These are phyloP conservation scores for Colletotrichum aenigma DNA, from an alignment of 2,329 filamentous ascomycete genomes.

Conservation along the genomic window DNA sequence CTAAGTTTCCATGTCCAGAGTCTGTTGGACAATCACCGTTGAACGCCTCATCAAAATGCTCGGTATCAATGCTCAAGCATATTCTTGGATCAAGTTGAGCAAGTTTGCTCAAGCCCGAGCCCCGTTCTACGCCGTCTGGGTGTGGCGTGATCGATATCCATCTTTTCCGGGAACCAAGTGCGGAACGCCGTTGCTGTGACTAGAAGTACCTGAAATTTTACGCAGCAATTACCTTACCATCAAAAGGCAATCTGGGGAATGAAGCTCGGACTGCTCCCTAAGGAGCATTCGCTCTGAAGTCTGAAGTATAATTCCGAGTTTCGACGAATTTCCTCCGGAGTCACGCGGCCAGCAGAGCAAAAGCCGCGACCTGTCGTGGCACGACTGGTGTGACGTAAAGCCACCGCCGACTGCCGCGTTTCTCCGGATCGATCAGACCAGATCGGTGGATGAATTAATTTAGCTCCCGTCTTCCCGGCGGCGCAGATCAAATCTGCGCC, in stretches of 20 bases:
- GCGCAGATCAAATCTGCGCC: not conserved
- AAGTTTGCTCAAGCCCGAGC: not conserved
- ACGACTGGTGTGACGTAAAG: not conserved
- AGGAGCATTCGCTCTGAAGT: not conserved
- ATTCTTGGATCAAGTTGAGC: not conserved
- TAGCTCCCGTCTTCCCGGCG: constrained; percentile 9
- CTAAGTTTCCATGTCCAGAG: not conserved
- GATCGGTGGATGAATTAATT: not conserved
- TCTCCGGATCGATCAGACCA: not conserved
- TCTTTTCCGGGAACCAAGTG: not conserved
- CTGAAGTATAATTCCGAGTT: not conserved
- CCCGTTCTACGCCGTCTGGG: not conserved
- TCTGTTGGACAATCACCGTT: not conserved
- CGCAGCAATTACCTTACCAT: not conserved
- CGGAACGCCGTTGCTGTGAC: not conserved
- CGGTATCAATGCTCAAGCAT: not conserved
- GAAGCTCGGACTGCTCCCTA: not conserved
- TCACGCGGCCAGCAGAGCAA: not conserved
- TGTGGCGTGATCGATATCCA: not conserved
- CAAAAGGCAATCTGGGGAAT: not conserved
- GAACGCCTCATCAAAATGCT: not conserved
- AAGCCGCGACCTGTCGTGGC: constrained; percentile 8
- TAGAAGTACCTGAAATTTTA: not conserved
- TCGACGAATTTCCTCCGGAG: constrained; percentile 4
- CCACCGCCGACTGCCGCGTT: not conserved